Evolutionary conservation across 805 yeast genomes (phyloP).

Genomic region (Sugiyamaella qingdaonensis): DNA sequence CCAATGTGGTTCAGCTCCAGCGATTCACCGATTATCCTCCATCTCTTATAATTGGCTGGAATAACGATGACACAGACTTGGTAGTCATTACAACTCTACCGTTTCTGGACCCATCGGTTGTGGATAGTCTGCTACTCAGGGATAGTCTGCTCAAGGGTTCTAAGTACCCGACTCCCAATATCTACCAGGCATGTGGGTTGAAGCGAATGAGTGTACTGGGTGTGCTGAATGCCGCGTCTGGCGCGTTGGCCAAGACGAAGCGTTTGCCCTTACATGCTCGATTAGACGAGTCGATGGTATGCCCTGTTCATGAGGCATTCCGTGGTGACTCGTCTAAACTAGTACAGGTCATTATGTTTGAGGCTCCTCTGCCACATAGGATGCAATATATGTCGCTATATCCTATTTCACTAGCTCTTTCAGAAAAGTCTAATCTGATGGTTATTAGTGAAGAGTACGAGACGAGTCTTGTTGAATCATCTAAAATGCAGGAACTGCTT

Average conservation of each 20-base stretch:
- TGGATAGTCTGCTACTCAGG: conserved; percentile 15
- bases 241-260: conserved; percentile 5
- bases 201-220: conserved; percentile 22
- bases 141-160: conserved; percentile 19
- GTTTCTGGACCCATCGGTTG: conserved; percentile 18
- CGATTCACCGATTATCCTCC: conserved; percentile 14
- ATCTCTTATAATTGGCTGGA: conserved; percentile 27
- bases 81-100: conserved; percentile 27
- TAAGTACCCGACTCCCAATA: conserved; percentile 13
- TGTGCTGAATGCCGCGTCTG: conserved; percentile 9
- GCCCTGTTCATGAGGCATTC: conserved; percentile 11
- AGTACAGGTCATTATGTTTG: conserved; percentile 47
- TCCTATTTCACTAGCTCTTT: conserved; percentile 64
- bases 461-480: conserved; percentile 26
- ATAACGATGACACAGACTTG: conserved; percentile 19
- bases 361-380: conserved; percentile 64
- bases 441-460: conserved; percentile 28
- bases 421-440: conserved; percentile 29
- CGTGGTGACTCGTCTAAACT: not conserved
- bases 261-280: conserved; percentile 13
- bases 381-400: conserved; percentile 72
- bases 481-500: conserved; percentile 19
- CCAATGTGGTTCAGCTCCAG: conserved; percentile 26
- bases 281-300: conserved; percentile 11
- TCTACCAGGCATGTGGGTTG: conserved; percentile 21